A percentile compares a stretch with the other conserved stretches of the same genome.
Evolutionary conservation across 768 basidiomycete genomes (phyloP).

Genomic region (Phlebiopsis flavidoalba): DNA sequence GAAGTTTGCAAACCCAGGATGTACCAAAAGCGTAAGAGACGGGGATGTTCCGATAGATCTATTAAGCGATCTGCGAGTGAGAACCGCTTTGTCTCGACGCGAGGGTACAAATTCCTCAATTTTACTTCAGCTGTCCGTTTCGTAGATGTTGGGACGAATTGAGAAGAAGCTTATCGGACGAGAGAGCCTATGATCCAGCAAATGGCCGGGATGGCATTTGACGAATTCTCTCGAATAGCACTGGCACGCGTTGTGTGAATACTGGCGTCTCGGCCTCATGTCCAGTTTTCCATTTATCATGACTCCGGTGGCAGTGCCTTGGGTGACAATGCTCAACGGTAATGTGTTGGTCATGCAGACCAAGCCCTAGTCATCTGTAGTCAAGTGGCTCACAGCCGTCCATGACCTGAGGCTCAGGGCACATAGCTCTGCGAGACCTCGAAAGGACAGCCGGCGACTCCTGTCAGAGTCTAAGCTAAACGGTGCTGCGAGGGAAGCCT

Average conservation of each 20-base stretch:
- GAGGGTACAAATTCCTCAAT: neutral
- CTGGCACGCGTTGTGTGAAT: too few species aligned
- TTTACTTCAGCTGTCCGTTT: neutral
- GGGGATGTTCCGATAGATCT: slow-evolving; percentile 9
- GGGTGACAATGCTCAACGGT: neutral
- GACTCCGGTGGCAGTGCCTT: neutral
- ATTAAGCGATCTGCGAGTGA: slow-evolving; percentile 2
- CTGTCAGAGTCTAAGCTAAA: neutral
- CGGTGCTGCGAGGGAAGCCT: neutral
- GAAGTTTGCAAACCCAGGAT: slow-evolving; percentile 5
- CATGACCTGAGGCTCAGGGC: neutral
- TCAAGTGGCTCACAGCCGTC: neutral
- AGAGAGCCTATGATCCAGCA: neutral
- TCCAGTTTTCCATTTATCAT: neutral
- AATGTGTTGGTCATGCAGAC: neutral
- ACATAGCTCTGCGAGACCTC: neutral
- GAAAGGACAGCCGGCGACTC: neutral
- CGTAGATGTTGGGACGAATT: neutral
- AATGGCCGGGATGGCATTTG: too few species aligned
- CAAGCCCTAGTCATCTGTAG: neutral
- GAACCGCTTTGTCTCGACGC: neutral
- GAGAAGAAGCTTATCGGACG: neutral
- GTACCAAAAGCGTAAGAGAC: slow-evolving; percentile 1
- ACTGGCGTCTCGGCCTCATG: neutral
- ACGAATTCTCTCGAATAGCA: too few species aligned